Base-by-base conservation (phyloP, 2,329 filamentous ascomycete genomes). In the Coccinonectria pachysandricola region DNA sequence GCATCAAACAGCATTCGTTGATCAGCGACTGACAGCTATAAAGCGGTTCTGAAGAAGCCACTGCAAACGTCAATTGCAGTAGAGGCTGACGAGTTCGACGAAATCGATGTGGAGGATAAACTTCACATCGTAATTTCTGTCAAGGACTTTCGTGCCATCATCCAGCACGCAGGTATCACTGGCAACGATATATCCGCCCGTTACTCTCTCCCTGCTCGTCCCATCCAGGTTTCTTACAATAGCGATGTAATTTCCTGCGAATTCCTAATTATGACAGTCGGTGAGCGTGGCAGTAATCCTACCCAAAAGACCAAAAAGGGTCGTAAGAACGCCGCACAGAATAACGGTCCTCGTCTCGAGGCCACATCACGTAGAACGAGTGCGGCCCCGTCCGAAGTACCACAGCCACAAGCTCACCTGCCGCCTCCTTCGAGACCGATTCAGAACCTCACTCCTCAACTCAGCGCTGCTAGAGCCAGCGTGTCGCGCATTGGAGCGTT, bases 221-320 rank as follows among this genome's bases (percentile, higher is more conserved):
- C 82, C 2, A 68, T 88, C 47, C 78, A 84, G 43, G 66, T 88
- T 32, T 71, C 65, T 22, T 88, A 88, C 45, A 64, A 68, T 13
- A 67, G 70, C 21, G 75, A 79, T 31, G 79, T 76, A 17, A 63
- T 87, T 16, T 57, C 71, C 19, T 83, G 76, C 51, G 78, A 87
- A 38, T 87, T 86, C 42, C 79, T 85, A 21, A 66, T 88, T 34
- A 87, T 86, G 80, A 88, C 82, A 1, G 74, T 80, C 7, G 82
- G 81, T 9, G 79, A 85, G 39, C 62, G 65, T 31, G 62, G 63
- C 26, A 64, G 56, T 15, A 65, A 62, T 23, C 52, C 60, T 5
- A 51, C 49, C 8, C 64, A 64, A 32, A 68, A 62, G 45, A 59
- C 58, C 22, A 68, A 62, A 36, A 68, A 60, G 34, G 48, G 53